A percentile compares a stretch with the other conserved stretches of the same genome.
Evolutionary conservation across 768 basidiomycete genomes (phyloP).

Genomic region (Mycena kentingensis): DNA sequence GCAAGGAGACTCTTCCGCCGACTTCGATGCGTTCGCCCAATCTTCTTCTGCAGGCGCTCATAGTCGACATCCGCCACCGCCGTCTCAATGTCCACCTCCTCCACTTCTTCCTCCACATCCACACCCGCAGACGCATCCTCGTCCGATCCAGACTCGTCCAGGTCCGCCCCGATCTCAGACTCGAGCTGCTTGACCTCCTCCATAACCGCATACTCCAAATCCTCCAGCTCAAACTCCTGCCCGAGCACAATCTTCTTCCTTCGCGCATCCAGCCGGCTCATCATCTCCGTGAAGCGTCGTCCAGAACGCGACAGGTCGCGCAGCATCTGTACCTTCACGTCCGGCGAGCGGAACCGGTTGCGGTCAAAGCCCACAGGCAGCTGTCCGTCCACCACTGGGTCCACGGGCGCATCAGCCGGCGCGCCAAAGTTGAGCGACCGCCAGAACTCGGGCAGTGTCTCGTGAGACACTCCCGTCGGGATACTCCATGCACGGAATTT

Average conservation of each 20-base stretch:
- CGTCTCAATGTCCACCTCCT: no score
- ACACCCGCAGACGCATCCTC: not conserved
- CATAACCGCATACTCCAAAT: conserved; percentile 9
- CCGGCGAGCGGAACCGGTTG: conserved; percentile 13
- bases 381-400: not conserved
- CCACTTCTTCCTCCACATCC: no score
- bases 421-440: conserved; percentile 45
- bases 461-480: conserved; percentile 49
- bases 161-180: not conserved
- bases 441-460: conserved; percentile 51
- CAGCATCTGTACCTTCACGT: conserved; percentile 1
- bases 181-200: conserved; percentile 5
- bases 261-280: conserved; percentile 10
- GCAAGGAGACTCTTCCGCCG: no score
- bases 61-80: no score
- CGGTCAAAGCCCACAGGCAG: conserved; percentile 11
- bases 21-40: no score
- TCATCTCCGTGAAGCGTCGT: conserved; percentile 12
- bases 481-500: conserved; percentile 49
- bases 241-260: conserved; percentile 18
- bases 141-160: not conserved
- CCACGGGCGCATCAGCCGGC: conserved; percentile 6
- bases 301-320: conserved; percentile 19
- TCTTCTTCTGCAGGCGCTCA: no score
- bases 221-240: conserved; percentile 11